phyloP scores from a whole-genome alignment of 176 grass and related monocot species.

The Eremochloa ophiuroides region DNA sequence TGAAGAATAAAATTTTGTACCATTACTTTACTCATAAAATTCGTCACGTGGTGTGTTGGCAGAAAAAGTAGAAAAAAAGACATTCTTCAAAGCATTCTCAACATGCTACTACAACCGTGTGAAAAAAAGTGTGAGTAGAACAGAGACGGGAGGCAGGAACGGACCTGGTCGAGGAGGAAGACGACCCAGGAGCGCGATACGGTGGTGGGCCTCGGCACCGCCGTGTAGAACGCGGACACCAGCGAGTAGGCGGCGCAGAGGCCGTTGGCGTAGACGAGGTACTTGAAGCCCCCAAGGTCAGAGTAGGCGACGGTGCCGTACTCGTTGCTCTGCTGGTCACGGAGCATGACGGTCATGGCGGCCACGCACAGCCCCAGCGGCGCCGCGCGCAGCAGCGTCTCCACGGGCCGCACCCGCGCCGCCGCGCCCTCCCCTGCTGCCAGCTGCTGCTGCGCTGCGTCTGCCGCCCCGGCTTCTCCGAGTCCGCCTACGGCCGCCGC shows the following conservation, averaged over 20 bases:
- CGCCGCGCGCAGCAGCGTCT: slow-evolving; percentile 70
- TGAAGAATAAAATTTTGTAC: neutral
- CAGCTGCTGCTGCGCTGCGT: neutral
- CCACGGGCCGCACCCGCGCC: slow-evolving; percentile 35
- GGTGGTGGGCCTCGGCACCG: slow-evolving; percentile 47
- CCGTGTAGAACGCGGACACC: slow-evolving; percentile 57
- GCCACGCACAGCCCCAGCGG: slow-evolving; percentile 76
- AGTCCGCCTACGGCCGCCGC: neutral
- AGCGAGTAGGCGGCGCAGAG: slow-evolving; percentile 86
- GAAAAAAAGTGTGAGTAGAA: neutral
- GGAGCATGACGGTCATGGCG: slow-evolving; percentile 80
- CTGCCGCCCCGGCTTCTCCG: neutral
- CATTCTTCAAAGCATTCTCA: neutral
- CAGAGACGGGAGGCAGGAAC: neutral
- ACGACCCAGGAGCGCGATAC: slow-evolving; percentile 61
- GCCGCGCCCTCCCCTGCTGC: neutral
- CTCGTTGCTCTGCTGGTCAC: slow-evolving; percentile 68
- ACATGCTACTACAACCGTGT: neutral
- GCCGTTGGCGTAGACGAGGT: slow-evolving; percentile 79
- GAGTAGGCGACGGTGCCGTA: slow-evolving; percentile 79
- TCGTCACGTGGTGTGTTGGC: neutral
- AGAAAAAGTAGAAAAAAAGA: neutral
- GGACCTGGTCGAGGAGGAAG: slow-evolving; percentile 91
- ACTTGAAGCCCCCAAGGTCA: slow-evolving; percentile 85
- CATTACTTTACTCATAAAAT: neutral